Percentiles rank a stretch among this genome's conserved stretches.
Evolutionary conservation across 2,329 filamentous ascomycete genomes (phyloP).

Genomic region (Colletotrichum theobromicola): DNA sequence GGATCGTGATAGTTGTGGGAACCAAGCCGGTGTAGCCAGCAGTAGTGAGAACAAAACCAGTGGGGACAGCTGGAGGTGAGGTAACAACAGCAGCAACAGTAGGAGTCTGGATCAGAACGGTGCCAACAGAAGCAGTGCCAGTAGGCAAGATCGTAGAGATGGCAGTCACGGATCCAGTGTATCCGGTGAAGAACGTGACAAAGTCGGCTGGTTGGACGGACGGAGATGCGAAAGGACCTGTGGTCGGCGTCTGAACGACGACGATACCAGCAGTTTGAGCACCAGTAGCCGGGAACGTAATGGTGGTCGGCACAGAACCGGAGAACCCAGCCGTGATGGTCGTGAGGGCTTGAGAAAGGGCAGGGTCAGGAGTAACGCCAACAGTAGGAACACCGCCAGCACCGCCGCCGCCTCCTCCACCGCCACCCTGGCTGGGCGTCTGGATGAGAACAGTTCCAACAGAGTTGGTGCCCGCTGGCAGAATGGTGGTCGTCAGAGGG

Average conservation of each 20-base stretch:
- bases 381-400: neutral
- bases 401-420: neutral
- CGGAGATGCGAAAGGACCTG: neutral
- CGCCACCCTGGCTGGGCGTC: neutral
- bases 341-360: neutral
- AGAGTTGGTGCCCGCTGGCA: neutral
- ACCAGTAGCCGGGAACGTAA: neutral
- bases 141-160: constrained; percentile 6
- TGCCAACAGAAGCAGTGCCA: neutral
- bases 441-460: neutral
- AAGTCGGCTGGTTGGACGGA: neutral
- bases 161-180: neutral
- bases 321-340: neutral
- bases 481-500: neutral
- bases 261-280: neutral
- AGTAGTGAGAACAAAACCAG: neutral
- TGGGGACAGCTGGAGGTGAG: neutral
- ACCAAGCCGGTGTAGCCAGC: neutral
- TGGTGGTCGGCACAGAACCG: neutral
- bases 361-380: neutral
- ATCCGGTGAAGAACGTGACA: constrained; percentile 1
- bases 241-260: neutral
- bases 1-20: neutral
- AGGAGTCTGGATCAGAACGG: constrained; percentile 9
- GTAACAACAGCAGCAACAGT: neutral